Evolutionary conservation across 495 filamentous ascomycete genomes (phyloP).

Genomic region (Penicillium fimorum): DNA sequence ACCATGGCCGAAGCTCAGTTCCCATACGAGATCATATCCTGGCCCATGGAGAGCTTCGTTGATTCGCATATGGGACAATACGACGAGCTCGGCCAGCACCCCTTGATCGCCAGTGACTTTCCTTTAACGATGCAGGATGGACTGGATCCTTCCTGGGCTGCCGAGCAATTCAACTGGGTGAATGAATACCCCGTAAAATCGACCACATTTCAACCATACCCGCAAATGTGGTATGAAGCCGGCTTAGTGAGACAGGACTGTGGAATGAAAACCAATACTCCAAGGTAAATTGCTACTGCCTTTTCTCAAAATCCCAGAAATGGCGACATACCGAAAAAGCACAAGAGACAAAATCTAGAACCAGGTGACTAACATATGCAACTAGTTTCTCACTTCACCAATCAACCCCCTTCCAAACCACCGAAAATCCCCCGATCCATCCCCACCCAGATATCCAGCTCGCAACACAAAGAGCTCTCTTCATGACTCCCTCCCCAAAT

Average conservation of each 20-base stretch:
- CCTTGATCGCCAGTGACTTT: constrained; percentile 8
- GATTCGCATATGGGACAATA: not conserved
- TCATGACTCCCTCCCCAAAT: constrained; percentile 28
- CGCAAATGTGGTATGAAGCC: constrained; percentile 14
- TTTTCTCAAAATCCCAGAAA: not conserved
- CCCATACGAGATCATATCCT: not conserved
- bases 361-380: not conserved
- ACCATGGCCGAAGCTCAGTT: constrained; percentile 6
- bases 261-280: not conserved
- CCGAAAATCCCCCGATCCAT: constrained; percentile 12
- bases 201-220: constrained; percentile 11
- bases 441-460: constrained; percentile 21
- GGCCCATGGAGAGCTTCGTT: not conserved
- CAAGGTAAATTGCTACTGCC: not conserved
- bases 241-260: constrained; percentile 13
- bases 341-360: not conserved
- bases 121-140: not conserved
- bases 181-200: not conserved
- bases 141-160: not conserved
- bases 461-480: constrained; percentile 38
- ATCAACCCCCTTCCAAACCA: constrained; percentile 1
- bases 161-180: not conserved
- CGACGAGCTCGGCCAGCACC: not conserved
- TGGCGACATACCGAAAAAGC: not conserved
- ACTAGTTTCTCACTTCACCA: constrained; percentile 1